These are phyloP conservation scores for Scutellaria galericulata DNA, from an alignment of 257 asterid genomes.

Conservation along the genomic window DNA sequence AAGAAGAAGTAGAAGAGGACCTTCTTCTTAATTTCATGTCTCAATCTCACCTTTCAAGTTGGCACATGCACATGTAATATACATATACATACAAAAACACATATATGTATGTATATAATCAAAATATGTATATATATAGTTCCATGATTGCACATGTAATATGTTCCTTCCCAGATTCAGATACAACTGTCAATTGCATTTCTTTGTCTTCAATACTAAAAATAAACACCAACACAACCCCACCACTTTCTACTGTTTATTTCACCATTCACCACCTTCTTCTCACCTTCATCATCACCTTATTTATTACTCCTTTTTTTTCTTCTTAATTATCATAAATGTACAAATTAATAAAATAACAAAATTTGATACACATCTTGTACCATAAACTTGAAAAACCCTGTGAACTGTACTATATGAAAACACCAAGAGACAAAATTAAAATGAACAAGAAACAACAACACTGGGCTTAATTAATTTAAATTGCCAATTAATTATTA, in stretches of 20 bases:
- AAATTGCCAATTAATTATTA: neutral
- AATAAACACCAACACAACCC: slow-evolving; percentile 39
- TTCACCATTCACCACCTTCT: slow-evolving; percentile 30
- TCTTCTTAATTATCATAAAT: neutral
- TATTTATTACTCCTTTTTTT: neutral
- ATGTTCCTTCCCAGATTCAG: slow-evolving; percentile 59
- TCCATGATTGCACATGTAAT: slow-evolving; percentile 74
- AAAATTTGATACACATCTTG: neutral
- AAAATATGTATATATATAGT: neutral
- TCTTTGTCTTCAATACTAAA: slow-evolving; percentile 51
- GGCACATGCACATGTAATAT: slow-evolving; percentile 55
- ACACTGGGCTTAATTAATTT: neutral
- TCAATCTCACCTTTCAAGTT: slow-evolving; percentile 42
- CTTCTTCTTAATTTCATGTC: slow-evolving; percentile 31
- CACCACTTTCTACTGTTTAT: slow-evolving; percentile 26
- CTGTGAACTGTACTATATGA: neutral
- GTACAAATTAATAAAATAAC: neutral
- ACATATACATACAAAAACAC: too few relatives aligned
- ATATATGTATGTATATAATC: too few relatives aligned
- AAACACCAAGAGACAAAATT: neutral
- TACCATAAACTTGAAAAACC: neutral
- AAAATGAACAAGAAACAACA: slow-evolving; percentile 29
- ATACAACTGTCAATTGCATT: slow-evolving; percentile 62
- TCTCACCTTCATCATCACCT: neutral
- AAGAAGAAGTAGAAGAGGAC: slow-evolving; percentile 11